Base-by-base conservation (phyloP, 192 early-diverging fungal species). In the Pilaira anomala region DNA sequence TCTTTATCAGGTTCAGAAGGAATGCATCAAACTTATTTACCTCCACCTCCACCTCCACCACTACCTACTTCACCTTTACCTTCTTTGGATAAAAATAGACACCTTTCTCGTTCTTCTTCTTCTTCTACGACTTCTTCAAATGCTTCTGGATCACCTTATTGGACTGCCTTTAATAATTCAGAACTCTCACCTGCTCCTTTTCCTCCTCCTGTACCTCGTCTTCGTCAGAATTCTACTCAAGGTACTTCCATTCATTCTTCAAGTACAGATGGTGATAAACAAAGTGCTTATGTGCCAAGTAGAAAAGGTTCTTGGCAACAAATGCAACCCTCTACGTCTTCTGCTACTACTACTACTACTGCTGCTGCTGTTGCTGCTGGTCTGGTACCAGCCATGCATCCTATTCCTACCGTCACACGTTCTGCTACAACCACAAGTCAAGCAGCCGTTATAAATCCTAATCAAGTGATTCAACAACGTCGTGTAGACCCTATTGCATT, bases 401-500 rank as follows among this genome's bases (percentile, higher is more conserved):
- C 22, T 22, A 49, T 64, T 53, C 63, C n/a, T n/a, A n/a, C n/a
- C n/a, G n/a, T n/a, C n/a, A n/a, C n/a, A n/a, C n/a, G n/a, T n/a
- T n/a, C 48, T 7, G n/a, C 33, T 16, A 48, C 52, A 16, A 41
- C 63, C 39, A 54, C n/a, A 36, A n/a, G n/a, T 12, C 39, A 40
- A 40, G 5, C 39, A n/a, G 4, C 9, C 9, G 24, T 40, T 18
- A 26, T 24, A 26, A 57, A 25, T 48, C 18, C 14, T 19, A 7
- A 9, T 14, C 41, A 40, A 9, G 26, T 69, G 2, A 54, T 56
- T 33, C 62, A 68, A 25, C 72, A 74, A 50, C 62, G 54, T 21
- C 55, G 63, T 14, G 56, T 68, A 3, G 72, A 74, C 16, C 67
- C 66, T 18, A 36, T 74, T 3, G 12, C 48, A 7, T 74, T 74